Evolutionary conservation across 2,329 filamentous ascomycete genomes (phyloP).

Genomic region (Fusarium virguliforme): DNA sequence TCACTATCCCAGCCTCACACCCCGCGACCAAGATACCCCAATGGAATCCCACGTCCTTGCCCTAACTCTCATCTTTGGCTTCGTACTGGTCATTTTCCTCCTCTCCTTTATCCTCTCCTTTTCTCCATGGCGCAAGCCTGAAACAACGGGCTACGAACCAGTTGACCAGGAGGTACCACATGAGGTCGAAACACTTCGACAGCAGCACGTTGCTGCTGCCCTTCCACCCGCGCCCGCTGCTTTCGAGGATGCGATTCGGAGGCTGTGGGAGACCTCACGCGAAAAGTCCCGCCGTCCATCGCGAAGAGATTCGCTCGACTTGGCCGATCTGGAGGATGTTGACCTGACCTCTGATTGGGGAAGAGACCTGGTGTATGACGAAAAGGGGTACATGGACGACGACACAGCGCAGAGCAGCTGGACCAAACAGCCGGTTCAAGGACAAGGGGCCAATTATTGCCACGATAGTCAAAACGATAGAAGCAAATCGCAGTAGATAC

Average conservation of each 20-base stretch:
- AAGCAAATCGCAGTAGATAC: background rate
- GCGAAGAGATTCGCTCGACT: background rate
- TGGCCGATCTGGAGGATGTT: conserved; percentile 7
- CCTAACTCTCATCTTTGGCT: background rate
- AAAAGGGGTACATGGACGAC: background rate
- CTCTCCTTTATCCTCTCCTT: conserved; percentile 16
- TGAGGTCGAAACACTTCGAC: background rate
- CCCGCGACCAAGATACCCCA: background rate
- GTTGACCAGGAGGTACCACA: background rate
- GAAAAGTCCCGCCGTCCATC: background rate
- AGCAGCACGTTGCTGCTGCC: background rate
- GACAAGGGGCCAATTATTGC: background rate
- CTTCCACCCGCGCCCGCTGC: background rate
- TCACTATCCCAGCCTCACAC: background rate
- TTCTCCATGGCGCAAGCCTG: conserved; percentile 1
- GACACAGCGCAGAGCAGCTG: background rate
- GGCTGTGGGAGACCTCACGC: background rate
- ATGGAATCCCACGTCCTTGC: background rate
- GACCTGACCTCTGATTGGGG: background rate
- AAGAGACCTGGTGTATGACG: background rate
- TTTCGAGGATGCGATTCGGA: background rate
- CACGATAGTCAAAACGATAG: background rate
- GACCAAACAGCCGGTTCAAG: background rate
- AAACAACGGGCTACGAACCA: background rate
- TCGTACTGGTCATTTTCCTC: background rate